phyloP scores from a whole-genome alignment of 768 basidiomycete species.

The Rubroboletus pulcherrimus region DNA sequence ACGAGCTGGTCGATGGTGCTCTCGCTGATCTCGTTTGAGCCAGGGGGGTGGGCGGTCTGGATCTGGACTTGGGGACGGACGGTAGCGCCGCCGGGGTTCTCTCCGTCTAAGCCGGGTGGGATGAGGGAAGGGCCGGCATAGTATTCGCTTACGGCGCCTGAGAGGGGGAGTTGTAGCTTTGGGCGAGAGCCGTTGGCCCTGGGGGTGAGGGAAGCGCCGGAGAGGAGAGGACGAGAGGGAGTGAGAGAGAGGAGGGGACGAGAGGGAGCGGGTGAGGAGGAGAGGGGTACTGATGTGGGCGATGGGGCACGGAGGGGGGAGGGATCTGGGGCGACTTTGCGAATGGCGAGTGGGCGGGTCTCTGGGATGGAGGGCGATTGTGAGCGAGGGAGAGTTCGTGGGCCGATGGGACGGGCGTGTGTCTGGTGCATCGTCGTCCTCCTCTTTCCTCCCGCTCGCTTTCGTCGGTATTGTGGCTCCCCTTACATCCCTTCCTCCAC shows the following conservation, averaged over 20 bases:
- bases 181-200: conserved; percentile 29
- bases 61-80: conserved; percentile 39
- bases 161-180: conserved; percentile 36
- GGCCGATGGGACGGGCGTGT: conserved; percentile 47
- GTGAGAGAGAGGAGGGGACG: conserved; percentile 25
- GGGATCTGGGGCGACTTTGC: conserved; percentile 33
- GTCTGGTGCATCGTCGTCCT: conserved; percentile 26
- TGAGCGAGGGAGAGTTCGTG: conserved; percentile 41
- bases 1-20: conserved; percentile 37
- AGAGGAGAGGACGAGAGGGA: too few species aligned
- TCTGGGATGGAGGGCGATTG: conserved; percentile 41
- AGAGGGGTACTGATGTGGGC: conserved; percentile 25
- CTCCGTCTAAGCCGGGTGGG: conserved; percentile 32
- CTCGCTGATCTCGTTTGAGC: conserved; percentile 26
- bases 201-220: conserved; percentile 19
- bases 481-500: background rate
- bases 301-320: conserved; percentile 27
- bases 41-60: conserved; percentile 32
- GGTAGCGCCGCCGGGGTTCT: conserved; percentile 40
- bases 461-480: conserved; percentile 4
- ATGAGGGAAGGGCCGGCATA: conserved; percentile 31
- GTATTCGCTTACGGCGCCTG: conserved; percentile 28
- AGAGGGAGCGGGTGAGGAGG: conserved; percentile 32
- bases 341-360: conserved; percentile 39
- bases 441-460: background rate